phyloP scores from a whole-genome alignment of 441 rosid species.

The Theobroma grandiflorum region DNA sequence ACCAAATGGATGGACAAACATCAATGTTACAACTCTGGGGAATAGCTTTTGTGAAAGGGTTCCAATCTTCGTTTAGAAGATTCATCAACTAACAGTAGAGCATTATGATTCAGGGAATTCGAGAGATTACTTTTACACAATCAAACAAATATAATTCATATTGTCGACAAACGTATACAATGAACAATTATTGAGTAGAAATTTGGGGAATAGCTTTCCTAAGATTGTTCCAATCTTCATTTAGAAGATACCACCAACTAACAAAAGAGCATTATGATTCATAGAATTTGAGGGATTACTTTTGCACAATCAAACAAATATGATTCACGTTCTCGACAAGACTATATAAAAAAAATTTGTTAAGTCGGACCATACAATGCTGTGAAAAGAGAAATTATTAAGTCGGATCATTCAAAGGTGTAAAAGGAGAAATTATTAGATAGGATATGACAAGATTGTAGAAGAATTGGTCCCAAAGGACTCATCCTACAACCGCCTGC shows the following conservation, averaged over 20 bases:
- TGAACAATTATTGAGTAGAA: not conserved
- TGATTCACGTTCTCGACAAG: too few relatives aligned
- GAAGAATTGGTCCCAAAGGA: too few relatives aligned
- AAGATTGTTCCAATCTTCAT: not conserved
- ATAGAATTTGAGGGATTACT: too few relatives aligned
- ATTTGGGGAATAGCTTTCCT: not conserved
- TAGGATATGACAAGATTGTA: too few relatives aligned
- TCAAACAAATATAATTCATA: not conserved
- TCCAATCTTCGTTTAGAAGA: conserved; percentile 16
- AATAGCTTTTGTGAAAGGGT: not conserved
- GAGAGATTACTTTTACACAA: not conserved
- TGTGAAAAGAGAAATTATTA: too few relatives aligned
- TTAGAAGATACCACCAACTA: not conserved
- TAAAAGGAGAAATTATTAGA: too few relatives aligned
- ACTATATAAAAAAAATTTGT: too few relatives aligned
- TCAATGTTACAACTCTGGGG: not conserved
- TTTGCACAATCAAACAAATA: not conserved
- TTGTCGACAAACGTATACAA: not conserved
- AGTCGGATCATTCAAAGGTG: too few relatives aligned
- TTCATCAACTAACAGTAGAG: conserved; percentile 1
- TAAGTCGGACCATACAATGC: too few relatives aligned
- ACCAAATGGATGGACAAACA: not conserved
- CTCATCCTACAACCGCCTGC: too few relatives aligned
- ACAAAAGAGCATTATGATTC: too few relatives aligned
- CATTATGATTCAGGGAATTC: conserved; percentile 6